Evolutionary conservation across 83 land plant species (phyloP).

Genomic region (Picea abies): DNA sequence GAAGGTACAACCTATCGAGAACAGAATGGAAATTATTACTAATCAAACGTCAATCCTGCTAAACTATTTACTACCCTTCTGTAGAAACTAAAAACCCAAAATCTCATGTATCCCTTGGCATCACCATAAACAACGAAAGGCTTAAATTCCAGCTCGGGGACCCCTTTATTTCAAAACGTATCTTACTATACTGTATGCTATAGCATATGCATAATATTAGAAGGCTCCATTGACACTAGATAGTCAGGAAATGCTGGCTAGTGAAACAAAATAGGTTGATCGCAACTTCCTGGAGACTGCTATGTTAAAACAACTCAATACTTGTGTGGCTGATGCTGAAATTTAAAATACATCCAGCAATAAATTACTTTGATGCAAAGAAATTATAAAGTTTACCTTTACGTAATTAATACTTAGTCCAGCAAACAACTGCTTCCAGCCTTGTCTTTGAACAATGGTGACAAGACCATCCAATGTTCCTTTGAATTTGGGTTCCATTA

Average conservation of each 20-base stretch:
- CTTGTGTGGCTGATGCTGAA: background rate
- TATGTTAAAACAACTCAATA: background rate
- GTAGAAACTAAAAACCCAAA: background rate
- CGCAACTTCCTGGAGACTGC: background rate
- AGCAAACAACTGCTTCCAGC: slow-evolving; percentile 89
- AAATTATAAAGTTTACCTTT: slow-evolving; percentile 55
- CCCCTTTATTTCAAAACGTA: background rate
- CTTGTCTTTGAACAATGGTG: slow-evolving; percentile 64
- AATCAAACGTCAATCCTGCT: background rate
- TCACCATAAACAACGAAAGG: background rate
- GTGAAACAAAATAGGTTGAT: background rate
- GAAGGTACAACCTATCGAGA: slow-evolving; percentile 88
- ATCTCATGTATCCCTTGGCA: background rate
- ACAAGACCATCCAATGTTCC: slow-evolving; percentile 80
- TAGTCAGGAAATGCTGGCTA: background rate
- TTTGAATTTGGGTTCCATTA: slow-evolving; percentile 25
- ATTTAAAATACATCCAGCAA: slow-evolving; percentile 1
- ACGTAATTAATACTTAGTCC: slow-evolving; percentile 94
- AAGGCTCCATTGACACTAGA: background rate
- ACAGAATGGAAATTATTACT: background rate
- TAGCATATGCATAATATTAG: background rate
- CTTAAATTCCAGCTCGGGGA: background rate
- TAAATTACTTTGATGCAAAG: background rate
- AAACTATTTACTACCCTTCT: background rate
- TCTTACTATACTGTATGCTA: background rate